phyloP scores from a whole-genome alignment of 768 basidiomycete species.

The Rhodotorula diobovata region DNA sequence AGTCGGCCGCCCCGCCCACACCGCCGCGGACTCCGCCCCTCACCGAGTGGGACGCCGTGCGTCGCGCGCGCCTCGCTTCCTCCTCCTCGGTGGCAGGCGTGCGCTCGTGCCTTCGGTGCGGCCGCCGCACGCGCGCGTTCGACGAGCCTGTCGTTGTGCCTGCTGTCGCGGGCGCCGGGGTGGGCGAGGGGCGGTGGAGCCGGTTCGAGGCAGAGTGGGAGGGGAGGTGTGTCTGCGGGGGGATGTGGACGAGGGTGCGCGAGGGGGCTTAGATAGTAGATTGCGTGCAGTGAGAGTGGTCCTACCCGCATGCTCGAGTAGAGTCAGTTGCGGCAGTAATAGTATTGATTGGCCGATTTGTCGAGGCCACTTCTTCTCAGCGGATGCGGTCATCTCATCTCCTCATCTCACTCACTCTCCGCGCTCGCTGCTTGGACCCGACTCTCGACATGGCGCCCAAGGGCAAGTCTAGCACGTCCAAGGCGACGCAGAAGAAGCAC shows the following conservation, averaged over 20 bases:
- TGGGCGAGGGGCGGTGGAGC: constrained; percentile 3
- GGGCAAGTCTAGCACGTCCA: constrained; percentile 70
- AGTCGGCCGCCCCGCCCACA: not conserved
- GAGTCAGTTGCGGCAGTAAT: too few species aligned
- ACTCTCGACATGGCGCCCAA: constrained; percentile 17
- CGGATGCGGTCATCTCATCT: not conserved
- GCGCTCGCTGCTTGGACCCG: too few species aligned
- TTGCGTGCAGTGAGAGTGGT: not conserved
- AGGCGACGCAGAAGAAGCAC: constrained; percentile 88
- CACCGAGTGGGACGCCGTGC: not conserved
- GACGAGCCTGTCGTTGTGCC: not conserved
- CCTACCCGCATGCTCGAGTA: too few species aligned
- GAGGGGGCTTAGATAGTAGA: not conserved
- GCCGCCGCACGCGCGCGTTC: not conserved
- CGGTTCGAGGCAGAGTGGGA: constrained; percentile 17
- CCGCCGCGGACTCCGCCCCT: not conserved
- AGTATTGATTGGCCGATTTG: too few species aligned
- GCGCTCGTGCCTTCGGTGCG: not conserved
- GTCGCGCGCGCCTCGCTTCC: not conserved
- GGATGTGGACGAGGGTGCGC: not conserved
- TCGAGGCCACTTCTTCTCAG: too few species aligned
- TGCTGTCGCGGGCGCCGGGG: too few species aligned
- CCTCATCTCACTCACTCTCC: not conserved
- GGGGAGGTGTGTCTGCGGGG: constrained; percentile 18
- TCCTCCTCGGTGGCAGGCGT: too few species aligned